Base-by-base conservation (phyloP, 495 filamentous ascomycete genomes). In the Friedmanniomyces endolithicus region DNA sequence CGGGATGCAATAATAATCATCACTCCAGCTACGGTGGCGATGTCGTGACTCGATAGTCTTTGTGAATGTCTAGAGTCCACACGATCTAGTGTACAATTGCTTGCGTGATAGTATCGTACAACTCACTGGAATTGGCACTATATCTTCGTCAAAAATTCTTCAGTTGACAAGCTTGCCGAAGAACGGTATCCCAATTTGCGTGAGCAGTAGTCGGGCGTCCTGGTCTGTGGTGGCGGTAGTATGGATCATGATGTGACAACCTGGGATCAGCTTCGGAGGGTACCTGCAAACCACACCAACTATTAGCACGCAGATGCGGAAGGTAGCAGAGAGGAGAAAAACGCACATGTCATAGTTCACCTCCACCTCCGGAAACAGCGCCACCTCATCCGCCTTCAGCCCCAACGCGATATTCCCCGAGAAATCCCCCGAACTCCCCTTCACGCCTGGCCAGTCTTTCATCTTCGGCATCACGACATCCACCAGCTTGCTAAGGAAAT, bases 381-480 rank as follows among this genome's bases (percentile, higher is more conserved):
- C 79, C 50, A 95, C 78, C 39, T 78, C 75, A 56, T 88, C 83
- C 33, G 81, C 73, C 6, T 68, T 71, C 57, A 97, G 72, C 55
- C 90, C 90, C 67, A 84, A 95, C 24, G 73, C 75, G 51, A 98
- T 79, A 68, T 98, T 94, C 51, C 92, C 92, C 54, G 79, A 83
- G 62, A 81, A 81, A 68, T 98, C 92, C 58, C 92, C 92, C 54
- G 73, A 74, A 63, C 64, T 76, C 58, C 86, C 90, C 66, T 77
- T 73, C 34, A 95, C 75, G 54, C 92, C 92, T 53, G 76, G 75
- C 81, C 87, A 98, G 54, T 98, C 92, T 75, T 96, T 98, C 63
- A 97, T 90, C 63, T 81, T 82, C 48, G 92, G 92, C 66, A 96
- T 74, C 8, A 98, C 94, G 4, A 96, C 72, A 69, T 95, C 84